Evolutionary conservation across 805 yeast species (phyloP).

Genomic region (Yamadazyma laniorum): DNA sequence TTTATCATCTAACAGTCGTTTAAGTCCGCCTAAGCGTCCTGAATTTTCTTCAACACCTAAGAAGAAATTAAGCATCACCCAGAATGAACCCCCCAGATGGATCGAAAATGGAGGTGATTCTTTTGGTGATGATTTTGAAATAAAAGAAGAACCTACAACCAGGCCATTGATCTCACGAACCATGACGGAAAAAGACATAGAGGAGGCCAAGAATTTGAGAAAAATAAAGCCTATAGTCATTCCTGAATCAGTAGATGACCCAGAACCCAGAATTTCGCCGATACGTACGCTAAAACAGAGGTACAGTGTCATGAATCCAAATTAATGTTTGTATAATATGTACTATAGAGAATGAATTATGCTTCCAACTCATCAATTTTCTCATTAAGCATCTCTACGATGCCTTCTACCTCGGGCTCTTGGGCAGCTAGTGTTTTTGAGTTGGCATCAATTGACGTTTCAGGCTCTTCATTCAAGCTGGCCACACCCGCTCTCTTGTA

Average conservation of each 20-base stretch:
- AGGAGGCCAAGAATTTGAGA: slow-evolving; percentile 34
- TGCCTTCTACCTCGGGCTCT: slow-evolving; percentile 17
- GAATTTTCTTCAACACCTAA: slow-evolving; percentile 11
- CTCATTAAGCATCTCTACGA: slow-evolving; percentile 20
- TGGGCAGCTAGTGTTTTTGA: slow-evolving; percentile 4
- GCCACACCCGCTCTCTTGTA: slow-evolving; percentile 24
- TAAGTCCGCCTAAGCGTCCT: slow-evolving; percentile 15
- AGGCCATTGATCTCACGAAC: slow-evolving; percentile 6
- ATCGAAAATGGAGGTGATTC: not conserved
- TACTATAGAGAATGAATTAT: slow-evolving; percentile 1
- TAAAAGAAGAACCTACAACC: slow-evolving; percentile 1
- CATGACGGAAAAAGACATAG: slow-evolving; percentile 16
- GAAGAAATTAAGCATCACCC: not conserved
- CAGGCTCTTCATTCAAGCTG: not conserved
- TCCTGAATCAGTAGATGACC: slow-evolving; percentile 27
- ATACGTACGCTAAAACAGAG: slow-evolving; percentile 28
- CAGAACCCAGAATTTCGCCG: slow-evolving; percentile 30
- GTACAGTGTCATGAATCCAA: slow-evolving; percentile 2
- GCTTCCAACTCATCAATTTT: slow-evolving; percentile 22
- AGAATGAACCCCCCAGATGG: not conserved
- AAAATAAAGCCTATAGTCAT: slow-evolving; percentile 36
- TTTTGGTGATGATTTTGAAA: not conserved
- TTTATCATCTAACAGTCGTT: slow-evolving; percentile 1
- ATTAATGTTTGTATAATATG: slow-evolving; percentile 4
- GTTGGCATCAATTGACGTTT: slow-evolving; percentile 1